Evolutionary conservation across 164 flowering plant species (phyloP).

Genomic region (Vitis vinifera): ASM3070453v1 NC_081810.1:9029501-9030000

Average conservation of each 20-base stretch:
- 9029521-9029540: constrained; percentile 77
- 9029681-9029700: constrained; percentile 84
- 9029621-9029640: too few relatives aligned
- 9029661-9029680: constrained; percentile 29
- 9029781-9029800: constrained; percentile 65
- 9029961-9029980: constrained; percentile 60
- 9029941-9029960: constrained; percentile 78
- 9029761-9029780: constrained; percentile 77
- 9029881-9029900: constrained; percentile 63
- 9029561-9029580: constrained; percentile 93
- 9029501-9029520: constrained; percentile 92
- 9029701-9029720: constrained; percentile 13
- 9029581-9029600: constrained; percentile 67
- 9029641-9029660: neutral
- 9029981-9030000: constrained; percentile 83
- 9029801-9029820: constrained; percentile 70
- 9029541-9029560: constrained; percentile 93
- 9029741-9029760: constrained; percentile 73
- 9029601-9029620: neutral
- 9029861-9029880: constrained; percentile 59
- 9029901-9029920: constrained; percentile 65
- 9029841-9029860: constrained; percentile 38
- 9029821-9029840: constrained; percentile 71
- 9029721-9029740: too few relatives aligned
- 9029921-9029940: constrained; percentile 84